phyloP scores from a whole-genome alignment of 345 rosid species.

The Xanthoceras sorbifolium region DNA sequence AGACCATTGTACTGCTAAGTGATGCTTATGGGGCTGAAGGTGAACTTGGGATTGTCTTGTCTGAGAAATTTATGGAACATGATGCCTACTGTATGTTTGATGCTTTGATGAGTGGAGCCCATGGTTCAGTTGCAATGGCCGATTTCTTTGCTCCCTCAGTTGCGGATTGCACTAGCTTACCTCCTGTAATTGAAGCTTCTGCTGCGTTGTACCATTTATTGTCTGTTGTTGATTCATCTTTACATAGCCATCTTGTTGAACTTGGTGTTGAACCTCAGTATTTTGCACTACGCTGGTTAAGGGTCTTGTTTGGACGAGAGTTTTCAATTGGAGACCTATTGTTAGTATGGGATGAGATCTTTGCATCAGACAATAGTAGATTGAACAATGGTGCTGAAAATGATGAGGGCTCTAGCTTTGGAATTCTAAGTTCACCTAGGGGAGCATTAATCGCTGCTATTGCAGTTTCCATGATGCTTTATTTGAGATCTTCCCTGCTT shows the following conservation, averaged over 20 bases:
- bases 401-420: conserved; percentile 43
- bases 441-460: conserved; percentile 78
- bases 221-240: conserved; percentile 75
- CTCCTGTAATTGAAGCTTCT: conserved; percentile 91
- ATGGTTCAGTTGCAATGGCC: conserved; percentile 81
- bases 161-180: conserved; percentile 54
- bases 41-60: conserved; percentile 89
- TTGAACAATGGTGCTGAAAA: conserved; percentile 28
- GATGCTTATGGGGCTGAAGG: conserved; percentile 99
- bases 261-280: conserved; percentile 98
- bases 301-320: conserved; percentile 94
- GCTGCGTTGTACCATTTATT: conserved; percentile 77
- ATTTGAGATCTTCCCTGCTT: conserved; percentile 82
- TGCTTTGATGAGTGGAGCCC: conserved; percentile 79
- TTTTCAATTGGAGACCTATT: conserved; percentile 74
- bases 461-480: conserved; percentile 87
- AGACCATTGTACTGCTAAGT: conserved; percentile 59
- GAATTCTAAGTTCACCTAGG: conserved; percentile 60
- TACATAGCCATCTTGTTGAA: conserved; percentile 85
- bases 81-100: conserved; percentile 99
- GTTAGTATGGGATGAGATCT: conserved; percentile 90
- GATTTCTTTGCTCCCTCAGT: conserved; percentile 73
- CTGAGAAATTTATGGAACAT: conserved; percentile 97
- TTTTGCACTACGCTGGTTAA: conserved; percentile 92
- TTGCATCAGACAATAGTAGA: conserved; percentile 64